These are phyloP conservation scores for Paecilomyces fulvus DNA, from an alignment of 2,329 filamentous ascomycete species.

Conservation along the genomic window DNA sequence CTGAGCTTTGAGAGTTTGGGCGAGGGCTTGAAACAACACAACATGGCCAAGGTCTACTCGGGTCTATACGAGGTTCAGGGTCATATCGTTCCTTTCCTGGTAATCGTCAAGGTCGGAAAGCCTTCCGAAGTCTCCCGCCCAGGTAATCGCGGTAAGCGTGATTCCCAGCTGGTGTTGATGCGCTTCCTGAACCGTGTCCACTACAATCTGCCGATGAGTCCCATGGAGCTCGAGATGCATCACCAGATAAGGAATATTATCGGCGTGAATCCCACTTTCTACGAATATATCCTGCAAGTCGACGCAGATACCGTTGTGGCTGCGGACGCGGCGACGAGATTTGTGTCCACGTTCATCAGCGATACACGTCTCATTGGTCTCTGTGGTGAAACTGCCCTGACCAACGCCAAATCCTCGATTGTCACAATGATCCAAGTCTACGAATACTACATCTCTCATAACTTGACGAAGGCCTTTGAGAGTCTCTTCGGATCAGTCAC, in stretches of 20 bases:
- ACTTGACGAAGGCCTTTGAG: constrained; percentile 93
- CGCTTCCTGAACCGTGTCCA: constrained; percentile 98
- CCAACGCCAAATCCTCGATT: constrained; percentile 86
- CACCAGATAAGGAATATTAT: constrained; percentile 99
- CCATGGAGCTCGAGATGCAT: constrained; percentile 94
- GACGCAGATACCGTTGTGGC: constrained; percentile 95
- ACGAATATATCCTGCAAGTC: constrained; percentile 93
- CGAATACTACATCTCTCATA: constrained; percentile 99
- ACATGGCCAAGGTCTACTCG: constrained; percentile 98
- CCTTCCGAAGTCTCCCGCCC: constrained; percentile 65
- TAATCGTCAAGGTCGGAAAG: constrained; percentile 91
- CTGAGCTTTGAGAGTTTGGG: constrained; percentile 94
- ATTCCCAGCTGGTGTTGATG: constrained; percentile 98
- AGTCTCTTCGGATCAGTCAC: constrained; percentile 95
- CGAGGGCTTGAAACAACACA: constrained; percentile 94
- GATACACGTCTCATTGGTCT: constrained; percentile 90
- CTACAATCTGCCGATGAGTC: constrained; percentile 94
- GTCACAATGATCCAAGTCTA: constrained; percentile 99
- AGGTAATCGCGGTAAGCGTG: constrained; percentile 97
- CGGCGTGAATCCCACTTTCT: constrained; percentile 95
- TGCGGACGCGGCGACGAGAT: constrained; percentile 78
- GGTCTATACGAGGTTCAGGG: constrained; percentile 96
- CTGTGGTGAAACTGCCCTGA: constrained; percentile 89
- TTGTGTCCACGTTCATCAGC: constrained; percentile 82
- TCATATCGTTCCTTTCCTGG: constrained; percentile 95